Conservation (phyloP, 495 filamentous ascomycete genomes). For the Ramalina peruviana region DNA sequence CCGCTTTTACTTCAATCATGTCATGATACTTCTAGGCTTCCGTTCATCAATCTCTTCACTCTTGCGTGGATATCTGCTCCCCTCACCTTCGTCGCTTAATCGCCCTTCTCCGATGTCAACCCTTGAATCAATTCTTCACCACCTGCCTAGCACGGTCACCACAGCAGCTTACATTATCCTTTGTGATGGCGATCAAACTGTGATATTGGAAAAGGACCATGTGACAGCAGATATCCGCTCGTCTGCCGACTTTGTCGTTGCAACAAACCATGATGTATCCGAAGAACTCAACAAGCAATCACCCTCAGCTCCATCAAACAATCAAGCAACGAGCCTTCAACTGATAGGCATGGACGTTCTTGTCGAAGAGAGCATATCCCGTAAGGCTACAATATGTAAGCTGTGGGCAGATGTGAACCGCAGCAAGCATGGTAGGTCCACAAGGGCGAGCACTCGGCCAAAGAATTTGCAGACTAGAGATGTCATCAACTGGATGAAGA, state of each 20-base stretch:
- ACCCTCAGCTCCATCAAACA: not conserved
- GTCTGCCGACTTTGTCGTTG: slow-evolving; percentile 36
- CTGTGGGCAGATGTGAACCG: slow-evolving; percentile 4
- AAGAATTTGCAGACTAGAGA: slow-evolving; percentile 17
- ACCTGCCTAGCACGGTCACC: slow-evolving; percentile 24
- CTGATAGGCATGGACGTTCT: slow-evolving; percentile 7
- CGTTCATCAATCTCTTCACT: slow-evolving; percentile 42
- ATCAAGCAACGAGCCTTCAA: not conserved
- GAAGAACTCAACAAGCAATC: slow-evolving; percentile 2
- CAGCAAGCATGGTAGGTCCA: not conserved
- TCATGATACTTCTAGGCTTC: slow-evolving; percentile 42
- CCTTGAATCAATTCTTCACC: slow-evolving; percentile 17
- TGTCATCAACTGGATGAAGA: slow-evolving; percentile 29
- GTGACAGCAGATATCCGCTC: slow-evolving; percentile 25
- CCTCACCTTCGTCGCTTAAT: slow-evolving; percentile 1
- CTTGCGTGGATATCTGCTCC: slow-evolving; percentile 32
- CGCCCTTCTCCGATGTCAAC: slow-evolving; percentile 4
- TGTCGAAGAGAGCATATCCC: slow-evolving; percentile 12
- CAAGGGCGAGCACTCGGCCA: not conserved
- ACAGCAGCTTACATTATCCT: slow-evolving; percentile 48
- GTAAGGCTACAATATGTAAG: slow-evolving; percentile 1
- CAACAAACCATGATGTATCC: slow-evolving; percentile 39
- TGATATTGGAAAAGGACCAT: slow-evolving; percentile 46
- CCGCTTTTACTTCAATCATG: slow-evolving; percentile 33
- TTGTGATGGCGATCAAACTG: slow-evolving; percentile 30